Conservation (phyloP, 176 grass and related monocot species). For the Oryza longistaminata region DNA sequence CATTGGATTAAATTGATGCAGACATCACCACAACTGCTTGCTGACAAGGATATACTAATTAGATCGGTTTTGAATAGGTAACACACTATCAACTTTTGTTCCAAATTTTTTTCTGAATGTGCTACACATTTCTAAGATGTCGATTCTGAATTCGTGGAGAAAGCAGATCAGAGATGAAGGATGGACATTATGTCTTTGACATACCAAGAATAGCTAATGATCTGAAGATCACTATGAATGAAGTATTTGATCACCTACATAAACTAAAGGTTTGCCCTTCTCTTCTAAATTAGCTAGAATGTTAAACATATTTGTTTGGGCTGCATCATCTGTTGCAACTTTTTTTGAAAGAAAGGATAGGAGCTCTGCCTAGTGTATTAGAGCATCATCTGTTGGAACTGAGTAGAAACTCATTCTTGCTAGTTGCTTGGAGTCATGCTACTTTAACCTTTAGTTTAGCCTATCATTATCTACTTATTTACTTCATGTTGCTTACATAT, state of each 20-base stretch:
- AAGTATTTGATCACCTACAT: constrained; percentile 73
- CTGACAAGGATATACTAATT: constrained; percentile 74
- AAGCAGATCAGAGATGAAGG: constrained; percentile 74
- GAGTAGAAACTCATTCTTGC: neutral
- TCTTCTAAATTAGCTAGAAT: neutral
- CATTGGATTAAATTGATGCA: constrained; percentile 45
- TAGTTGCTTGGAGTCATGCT: neutral
- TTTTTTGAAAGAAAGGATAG: neutral
- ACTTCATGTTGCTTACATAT: neutral
- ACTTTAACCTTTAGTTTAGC: neutral
- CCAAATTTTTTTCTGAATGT: neutral
- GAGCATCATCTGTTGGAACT: neutral
- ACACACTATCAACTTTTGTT: neutral
- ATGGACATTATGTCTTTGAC: constrained; percentile 81
- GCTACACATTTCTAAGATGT: constrained; percentile 5
- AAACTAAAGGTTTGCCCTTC: constrained; percentile 64
- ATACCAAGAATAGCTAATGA: constrained; percentile 74
- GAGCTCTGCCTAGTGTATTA: neutral
- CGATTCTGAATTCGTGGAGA: constrained; percentile 34
- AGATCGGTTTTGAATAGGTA: constrained; percentile 76
- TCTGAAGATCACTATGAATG: constrained; percentile 52
- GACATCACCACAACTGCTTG: constrained; percentile 73
- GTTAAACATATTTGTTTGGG: neutral
- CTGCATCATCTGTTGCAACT: neutral
- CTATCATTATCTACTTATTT: constrained; percentile 4